phyloP scores from a whole-genome alignment of 306 rosid species.

The Datisca glomerata region DNA sequence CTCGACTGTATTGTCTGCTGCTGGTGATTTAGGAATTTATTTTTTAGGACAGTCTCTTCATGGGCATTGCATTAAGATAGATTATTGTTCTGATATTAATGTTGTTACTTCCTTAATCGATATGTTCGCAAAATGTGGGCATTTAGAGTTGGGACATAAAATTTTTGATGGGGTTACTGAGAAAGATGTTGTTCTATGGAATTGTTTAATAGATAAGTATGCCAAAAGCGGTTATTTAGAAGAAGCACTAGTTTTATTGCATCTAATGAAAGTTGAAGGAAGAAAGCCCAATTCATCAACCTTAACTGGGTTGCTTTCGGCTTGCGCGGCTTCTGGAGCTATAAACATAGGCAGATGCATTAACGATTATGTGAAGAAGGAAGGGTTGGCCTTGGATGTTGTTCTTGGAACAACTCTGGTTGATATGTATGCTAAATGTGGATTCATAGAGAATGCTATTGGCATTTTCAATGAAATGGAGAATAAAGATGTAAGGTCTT shows the following conservation, averaged over 20 bases:
- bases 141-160: conserved; percentile 16
- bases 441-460: no score
- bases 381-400: no score
- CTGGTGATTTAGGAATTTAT: conserved; percentile 25
- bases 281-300: no score
- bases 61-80: conserved; percentile 33
- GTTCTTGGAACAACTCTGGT: no score
- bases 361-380: no score
- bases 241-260: conserved; percentile 33
- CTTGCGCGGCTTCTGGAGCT: no score
- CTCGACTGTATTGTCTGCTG: conserved; percentile 41
- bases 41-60: conserved; percentile 33
- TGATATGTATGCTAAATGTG: no score
- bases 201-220: conserved; percentile 46
- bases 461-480: no score
- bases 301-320: no score
- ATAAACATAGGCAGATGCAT: no score
- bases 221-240: conserved; percentile 36
- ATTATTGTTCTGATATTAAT: conserved; percentile 27
- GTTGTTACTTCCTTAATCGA: conserved; percentile 48
- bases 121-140: conserved; percentile 38
- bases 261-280: conserved; percentile 46
- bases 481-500: no score
- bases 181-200: conserved; percentile 61
- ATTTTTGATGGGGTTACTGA: conserved; percentile 32